Conservation (phyloP, 495 filamentous ascomycete species). For the Xylaria acuta region DNA sequence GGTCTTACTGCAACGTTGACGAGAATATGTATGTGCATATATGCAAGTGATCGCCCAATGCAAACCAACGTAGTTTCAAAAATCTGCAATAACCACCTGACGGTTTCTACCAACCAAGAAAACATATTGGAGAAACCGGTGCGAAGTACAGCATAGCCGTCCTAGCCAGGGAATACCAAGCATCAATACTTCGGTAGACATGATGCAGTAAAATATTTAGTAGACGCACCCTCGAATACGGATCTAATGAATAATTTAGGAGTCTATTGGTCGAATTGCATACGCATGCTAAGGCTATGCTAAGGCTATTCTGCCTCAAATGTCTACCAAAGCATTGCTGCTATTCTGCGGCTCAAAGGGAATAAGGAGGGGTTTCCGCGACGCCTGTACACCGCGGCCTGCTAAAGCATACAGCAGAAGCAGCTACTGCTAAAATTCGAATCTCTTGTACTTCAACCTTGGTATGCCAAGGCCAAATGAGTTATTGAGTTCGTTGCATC, state of each 20-base stretch:
- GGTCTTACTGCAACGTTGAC: background rate
- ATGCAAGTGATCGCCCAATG: conserved; percentile 8
- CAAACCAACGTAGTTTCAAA: background rate
- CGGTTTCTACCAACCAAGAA: background rate
- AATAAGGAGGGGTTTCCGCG: background rate
- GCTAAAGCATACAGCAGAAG: background rate
- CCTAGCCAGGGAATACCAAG: background rate
- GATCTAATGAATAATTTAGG: background rate
- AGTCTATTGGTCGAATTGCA: background rate
- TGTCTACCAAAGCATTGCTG: background rate
- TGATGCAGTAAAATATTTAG: background rate
- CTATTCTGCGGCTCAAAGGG: background rate
- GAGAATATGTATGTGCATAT: background rate
- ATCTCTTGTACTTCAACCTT: too few relatives aligned
- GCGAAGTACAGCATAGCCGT: background rate
- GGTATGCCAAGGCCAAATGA: background rate
- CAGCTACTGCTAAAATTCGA: background rate
- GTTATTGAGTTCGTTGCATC: background rate
- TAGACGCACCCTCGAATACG: background rate
- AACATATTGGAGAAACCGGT: background rate
- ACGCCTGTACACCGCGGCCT: background rate
- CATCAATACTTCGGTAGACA: background rate
- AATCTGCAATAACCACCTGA: background rate
- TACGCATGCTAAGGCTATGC: background rate
- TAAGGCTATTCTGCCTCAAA: background rate